These are phyloP conservation scores for Porphyrellus cyaneotinctus DNA, from an alignment of 768 basidiomycete species.

Conservation along the genomic window DNA sequence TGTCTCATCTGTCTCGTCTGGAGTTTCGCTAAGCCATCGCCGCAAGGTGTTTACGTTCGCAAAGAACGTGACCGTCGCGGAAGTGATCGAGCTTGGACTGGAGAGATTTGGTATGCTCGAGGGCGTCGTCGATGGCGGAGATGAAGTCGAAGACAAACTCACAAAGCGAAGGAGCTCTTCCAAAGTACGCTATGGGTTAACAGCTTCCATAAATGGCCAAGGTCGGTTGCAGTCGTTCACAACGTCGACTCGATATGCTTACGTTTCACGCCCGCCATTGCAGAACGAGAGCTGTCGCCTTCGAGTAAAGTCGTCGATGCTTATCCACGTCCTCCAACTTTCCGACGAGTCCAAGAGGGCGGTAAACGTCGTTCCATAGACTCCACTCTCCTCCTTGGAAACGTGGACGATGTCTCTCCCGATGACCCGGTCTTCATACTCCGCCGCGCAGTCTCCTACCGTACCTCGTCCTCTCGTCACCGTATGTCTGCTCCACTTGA, in stretches of 20 bases:
- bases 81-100: slow-evolving; percentile 88
- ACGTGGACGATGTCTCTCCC: slow-evolving; percentile 65
- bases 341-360: slow-evolving; percentile 52
- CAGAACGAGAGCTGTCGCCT: slow-evolving; percentile 76
- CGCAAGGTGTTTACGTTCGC: slow-evolving; percentile 89
- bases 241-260: background rate
- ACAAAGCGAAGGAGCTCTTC: slow-evolving; percentile 73
- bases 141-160: slow-evolving; percentile 93
- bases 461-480: slow-evolving; percentile 63
- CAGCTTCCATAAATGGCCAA: slow-evolving; percentile 52
- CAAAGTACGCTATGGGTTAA: slow-evolving; percentile 81
- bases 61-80: slow-evolving; percentile 92
- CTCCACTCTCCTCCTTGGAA: slow-evolving; percentile 65
- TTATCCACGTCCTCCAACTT: slow-evolving; percentile 68
- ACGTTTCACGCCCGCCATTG: slow-evolving; percentile 9
- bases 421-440: slow-evolving; percentile 90
- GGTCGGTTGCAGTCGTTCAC: slow-evolving; percentile 42
- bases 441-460: slow-evolving; percentile 74
- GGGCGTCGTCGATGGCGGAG: slow-evolving; percentile 98
- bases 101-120: slow-evolving; percentile 94
- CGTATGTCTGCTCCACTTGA: slow-evolving; percentile 76
- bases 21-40: slow-evolving; percentile 57
- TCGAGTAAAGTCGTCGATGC: slow-evolving; percentile 85
- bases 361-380: slow-evolving; percentile 88
- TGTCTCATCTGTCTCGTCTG: slow-evolving; percentile 42